These are phyloP conservation scores for Candida jianshihensis DNA, from an alignment of 805 yeast species.

Conservation along the genomic window DNA sequence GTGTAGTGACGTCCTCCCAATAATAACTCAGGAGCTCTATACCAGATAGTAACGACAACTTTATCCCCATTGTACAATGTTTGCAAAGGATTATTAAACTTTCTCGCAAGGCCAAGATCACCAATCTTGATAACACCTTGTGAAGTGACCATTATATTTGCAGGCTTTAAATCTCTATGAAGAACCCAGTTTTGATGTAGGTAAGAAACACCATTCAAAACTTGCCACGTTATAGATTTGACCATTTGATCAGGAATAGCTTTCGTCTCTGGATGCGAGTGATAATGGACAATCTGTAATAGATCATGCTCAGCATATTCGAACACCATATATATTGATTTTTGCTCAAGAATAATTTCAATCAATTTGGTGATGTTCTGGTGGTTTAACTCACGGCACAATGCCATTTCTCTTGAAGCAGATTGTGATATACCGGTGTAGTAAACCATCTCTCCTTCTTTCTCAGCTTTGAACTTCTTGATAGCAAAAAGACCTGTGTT, in stretches of 20 bases:
- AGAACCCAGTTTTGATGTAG: conserved; percentile 94
- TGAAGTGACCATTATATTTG: conserved; percentile 91
- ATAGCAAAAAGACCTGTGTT: conserved; percentile 50
- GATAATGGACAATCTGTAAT: conserved; percentile 88
- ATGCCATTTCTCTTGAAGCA: conserved; percentile 93
- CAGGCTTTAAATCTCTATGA: conserved; percentile 95
- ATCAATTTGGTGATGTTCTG: conserved; percentile 71
- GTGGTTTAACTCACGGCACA: conserved; percentile 82
- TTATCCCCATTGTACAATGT: conserved; percentile 87
- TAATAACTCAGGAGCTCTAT: conserved; percentile 85
- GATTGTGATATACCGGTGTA: conserved; percentile 95
- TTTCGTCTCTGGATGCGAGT: conserved; percentile 80
- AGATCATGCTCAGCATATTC: conserved; percentile 96
- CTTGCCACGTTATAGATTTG: conserved; percentile 87
- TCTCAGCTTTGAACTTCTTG: conserved; percentile 91
- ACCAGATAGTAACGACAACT: conserved; percentile 96
- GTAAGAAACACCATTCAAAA: conserved; percentile 83
- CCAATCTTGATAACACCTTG: conserved; percentile 93
- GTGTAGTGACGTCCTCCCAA: conserved; percentile 92
- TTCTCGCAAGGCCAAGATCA: conserved; percentile 86
- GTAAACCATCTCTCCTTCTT: conserved; percentile 81
- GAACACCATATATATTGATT: conserved; percentile 88
- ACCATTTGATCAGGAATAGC: conserved; percentile 73
- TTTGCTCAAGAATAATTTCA: conserved; percentile 81
- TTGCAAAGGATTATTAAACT: conserved; percentile 81